Base-by-base conservation (phyloP, 148 eudicot genomes). In the Rhododendron vialii region DNA sequence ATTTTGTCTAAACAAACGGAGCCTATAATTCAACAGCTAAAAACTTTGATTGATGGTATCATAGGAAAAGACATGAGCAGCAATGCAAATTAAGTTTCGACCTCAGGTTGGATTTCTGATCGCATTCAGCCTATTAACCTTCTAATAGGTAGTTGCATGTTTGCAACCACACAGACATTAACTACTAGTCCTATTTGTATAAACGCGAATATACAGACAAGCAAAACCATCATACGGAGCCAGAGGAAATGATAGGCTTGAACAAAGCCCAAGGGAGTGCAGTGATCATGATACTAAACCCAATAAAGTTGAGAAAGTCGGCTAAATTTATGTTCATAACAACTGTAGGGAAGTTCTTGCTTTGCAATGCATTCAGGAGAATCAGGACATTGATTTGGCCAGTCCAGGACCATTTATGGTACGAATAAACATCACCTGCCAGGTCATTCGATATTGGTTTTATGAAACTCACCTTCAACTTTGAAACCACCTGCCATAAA, bases 381-480 rank as follows among this genome's bases (percentile, higher is more conserved):
- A 28, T 71, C 76, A 30, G 38, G 20, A 30, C 76, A 71, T 71
- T 71, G 35, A 71, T 71, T 12, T 71, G 76, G 38, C 75, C 76
- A 71, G 30, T 69, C 76, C 38, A 71, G 38, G 76, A 71, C 38
- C 38, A 26, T 9, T 67, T 26, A 30, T 71, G 38, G 36, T 13
- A 30, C 8, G 6, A 71, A 30, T 18, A 71, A 71, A 71, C 76
- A 71, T 71, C 79, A 86, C 85, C 85, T 57, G 82, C 85, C 75
- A 41, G 17, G 50, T 41, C 76, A 51, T 75, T 47, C 22, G 12
- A 55, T 28, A 57, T 41, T 20, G 85, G 82, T 51, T 53, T 30
- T 82, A 55, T 48, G 81, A 75, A 77, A 92, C 91, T 92, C 84
- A 94, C 99, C 98, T 96, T 91, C 83, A 92, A 84, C 88, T 92